phyloP scores from a whole-genome alignment of 2,329 filamentous ascomycete genomes.

The Calonectria fujianensis region DNA sequence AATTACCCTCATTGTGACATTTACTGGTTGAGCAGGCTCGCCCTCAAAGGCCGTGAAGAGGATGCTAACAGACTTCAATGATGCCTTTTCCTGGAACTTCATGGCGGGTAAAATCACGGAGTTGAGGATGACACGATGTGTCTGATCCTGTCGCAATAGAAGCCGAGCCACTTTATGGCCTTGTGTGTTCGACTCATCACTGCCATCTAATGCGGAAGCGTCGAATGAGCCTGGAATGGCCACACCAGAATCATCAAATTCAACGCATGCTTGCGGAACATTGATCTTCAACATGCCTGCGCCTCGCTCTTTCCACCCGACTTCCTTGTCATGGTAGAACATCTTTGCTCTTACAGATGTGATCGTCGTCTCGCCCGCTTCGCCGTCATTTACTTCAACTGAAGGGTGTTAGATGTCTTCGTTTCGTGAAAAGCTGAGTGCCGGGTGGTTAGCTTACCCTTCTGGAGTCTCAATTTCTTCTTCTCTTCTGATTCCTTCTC shows the following conservation, averaged over 20 bases:
- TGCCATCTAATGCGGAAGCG: conserved; percentile 69
- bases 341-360: conserved; percentile 88
- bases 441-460: conserved; percentile 72
- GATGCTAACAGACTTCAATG: conserved; percentile 82
- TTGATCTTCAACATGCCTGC: conserved; percentile 91
- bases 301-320: conserved; percentile 93
- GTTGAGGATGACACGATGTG: conserved; percentile 90
- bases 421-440: not conserved
- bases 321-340: conserved; percentile 83
- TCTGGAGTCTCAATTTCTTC: conserved; percentile 80
- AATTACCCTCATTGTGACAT: conserved; percentile 77
- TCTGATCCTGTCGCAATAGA: conserved; percentile 93
- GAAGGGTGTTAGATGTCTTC: conserved; percentile 52
- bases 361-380: conserved; percentile 86
- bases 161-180: conserved; percentile 78
- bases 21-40: conserved; percentile 71
- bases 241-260: conserved; percentile 71
- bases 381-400: conserved; percentile 88
- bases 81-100: conserved; percentile 85
- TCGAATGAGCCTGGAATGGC: conserved; percentile 74
- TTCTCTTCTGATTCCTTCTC: conserved; percentile 77
- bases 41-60: conserved; percentile 79
- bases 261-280: conserved; percentile 75
- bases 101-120: conserved; percentile 86
- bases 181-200: conserved; percentile 58